A percentile compares a stretch with the other conserved stretches of the same genome.
phyloP scores from a whole-genome alignment of 1,284 basidiomycete genomes.

The Apiotrichum sp. region DNA sequence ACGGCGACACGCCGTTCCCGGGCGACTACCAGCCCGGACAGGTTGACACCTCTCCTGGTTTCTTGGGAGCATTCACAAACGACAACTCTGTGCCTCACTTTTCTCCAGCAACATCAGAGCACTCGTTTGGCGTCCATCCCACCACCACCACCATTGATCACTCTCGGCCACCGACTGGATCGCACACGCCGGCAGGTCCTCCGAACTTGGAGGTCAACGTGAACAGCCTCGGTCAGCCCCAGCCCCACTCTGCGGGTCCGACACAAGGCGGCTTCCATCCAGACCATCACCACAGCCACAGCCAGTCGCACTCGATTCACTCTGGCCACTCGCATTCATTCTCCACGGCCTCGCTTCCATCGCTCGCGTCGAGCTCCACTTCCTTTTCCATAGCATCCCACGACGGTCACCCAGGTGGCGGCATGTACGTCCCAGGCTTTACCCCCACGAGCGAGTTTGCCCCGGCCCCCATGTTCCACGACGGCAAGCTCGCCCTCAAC shows the following conservation, averaged over 20 bases:
- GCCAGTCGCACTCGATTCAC: not conserved
- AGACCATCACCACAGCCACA: conserved; percentile 6
- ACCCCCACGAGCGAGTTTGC: conserved; percentile 3
- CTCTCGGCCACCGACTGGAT: conserved; percentile 5
- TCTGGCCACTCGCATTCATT: conserved; percentile 17
- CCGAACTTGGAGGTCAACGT: not conserved
- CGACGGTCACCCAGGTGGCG: not conserved
- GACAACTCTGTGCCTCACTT: conserved; percentile 10
- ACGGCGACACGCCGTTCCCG: conserved; percentile 14
- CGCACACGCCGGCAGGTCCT: not conserved
- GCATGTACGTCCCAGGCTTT: conserved; percentile 8
- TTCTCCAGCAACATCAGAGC: conserved; percentile 15
- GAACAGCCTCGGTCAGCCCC: not conserved
- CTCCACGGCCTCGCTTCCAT: conserved; percentile 17
- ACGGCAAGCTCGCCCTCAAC: conserved; percentile 4
- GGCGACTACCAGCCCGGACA: conserved; percentile 19
- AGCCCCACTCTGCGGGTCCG: not conserved
- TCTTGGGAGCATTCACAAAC: conserved; percentile 12
- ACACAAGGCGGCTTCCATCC: conserved; percentile 2
- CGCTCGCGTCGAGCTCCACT: conserved; percentile 16
- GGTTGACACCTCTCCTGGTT: conserved; percentile 13
- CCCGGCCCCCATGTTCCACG: conserved; percentile 2
- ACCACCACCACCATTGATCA: not conserved
- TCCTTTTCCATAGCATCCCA: conserved; percentile 16
- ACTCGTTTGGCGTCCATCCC: conserved; percentile 12